These are phyloP conservation scores for Thraustotheca clavata DNA, from an alignment of 352 stramenopile genomes.

Conservation along the genomic window DNA sequence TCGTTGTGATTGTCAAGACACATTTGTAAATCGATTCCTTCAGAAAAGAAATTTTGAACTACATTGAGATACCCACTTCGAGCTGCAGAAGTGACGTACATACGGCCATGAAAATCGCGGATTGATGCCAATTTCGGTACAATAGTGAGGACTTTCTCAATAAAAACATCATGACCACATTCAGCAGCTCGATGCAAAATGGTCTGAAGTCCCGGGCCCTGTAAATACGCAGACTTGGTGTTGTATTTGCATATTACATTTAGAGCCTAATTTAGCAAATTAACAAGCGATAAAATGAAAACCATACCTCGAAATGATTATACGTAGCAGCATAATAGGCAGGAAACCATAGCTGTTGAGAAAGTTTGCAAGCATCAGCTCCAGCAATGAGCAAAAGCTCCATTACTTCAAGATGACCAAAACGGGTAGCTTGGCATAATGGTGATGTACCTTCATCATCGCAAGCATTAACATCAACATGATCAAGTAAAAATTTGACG, in stretches of 20 bases:
- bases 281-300: not conserved
- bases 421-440: not conserved
- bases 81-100: not conserved
- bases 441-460: slow-evolving; percentile 7
- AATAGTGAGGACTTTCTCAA: not conserved
- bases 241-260: not conserved
- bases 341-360: slow-evolving; percentile 8
- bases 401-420: not conserved
- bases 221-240: not conserved
- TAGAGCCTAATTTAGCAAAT: slow-evolving; percentile 5
- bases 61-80: not conserved
- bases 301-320: slow-evolving; percentile 12
- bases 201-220: not conserved
- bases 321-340: slow-evolving; percentile 18
- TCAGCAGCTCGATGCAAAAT: slow-evolving; percentile 10
- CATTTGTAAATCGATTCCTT: no score
- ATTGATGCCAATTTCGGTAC: not conserved
- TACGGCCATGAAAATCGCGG: not conserved
- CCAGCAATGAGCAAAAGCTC: not conserved
- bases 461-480: not conserved
- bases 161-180: not conserved
- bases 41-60: not conserved
- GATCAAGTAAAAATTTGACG: not conserved
- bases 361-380: not conserved
- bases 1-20: not conserved